A percentile compares a stretch with the other conserved stretches of the same genome.
phyloP scores from a whole-genome alignment of 768 basidiomycete genomes.

The Psilocybe cyanescens region DNA sequence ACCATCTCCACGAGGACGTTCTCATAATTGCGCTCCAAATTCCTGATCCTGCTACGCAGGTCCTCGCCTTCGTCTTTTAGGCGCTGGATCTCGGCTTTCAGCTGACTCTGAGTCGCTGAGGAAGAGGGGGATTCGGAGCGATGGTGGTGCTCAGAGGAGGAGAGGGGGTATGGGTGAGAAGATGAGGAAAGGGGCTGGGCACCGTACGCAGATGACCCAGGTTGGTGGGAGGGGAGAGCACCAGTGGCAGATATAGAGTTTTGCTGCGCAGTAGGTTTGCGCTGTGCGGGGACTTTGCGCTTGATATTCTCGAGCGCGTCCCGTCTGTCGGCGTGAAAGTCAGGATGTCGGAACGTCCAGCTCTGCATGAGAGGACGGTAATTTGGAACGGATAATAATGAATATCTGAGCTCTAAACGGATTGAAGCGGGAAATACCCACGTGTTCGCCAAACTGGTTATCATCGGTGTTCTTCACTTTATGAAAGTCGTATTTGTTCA shows the following conservation, averaged over 20 bases:
- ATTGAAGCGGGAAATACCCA: conserved; percentile 24
- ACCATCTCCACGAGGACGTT: conserved; percentile 40
- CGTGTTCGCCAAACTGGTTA: conserved; percentile 68
- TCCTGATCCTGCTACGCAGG: conserved; percentile 35
- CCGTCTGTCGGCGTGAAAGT: conserved; percentile 58
- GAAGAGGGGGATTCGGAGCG: conserved; percentile 5
- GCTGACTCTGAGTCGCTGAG: conserved; percentile 10
- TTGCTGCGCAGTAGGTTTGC: conserved; percentile 23
- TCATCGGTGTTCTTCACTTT: conserved; percentile 93
- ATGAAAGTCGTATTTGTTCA: conserved; percentile 98
- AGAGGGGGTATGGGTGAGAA: conserved; percentile 4
- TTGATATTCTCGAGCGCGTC: conserved; percentile 64
- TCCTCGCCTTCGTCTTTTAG: conserved; percentile 37
- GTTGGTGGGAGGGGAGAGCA: conserved; percentile 15
- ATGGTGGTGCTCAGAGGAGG: neutral
- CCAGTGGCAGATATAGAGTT: conserved; percentile 25
- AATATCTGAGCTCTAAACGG: neutral
- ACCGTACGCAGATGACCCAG: neutral
- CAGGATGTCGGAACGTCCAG: conserved; percentile 65
- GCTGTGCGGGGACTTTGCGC: conserved; percentile 59
- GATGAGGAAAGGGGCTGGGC: conserved; percentile 5
- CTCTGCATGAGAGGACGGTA: conserved; percentile 31
- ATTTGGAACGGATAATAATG: too few relatives aligned
- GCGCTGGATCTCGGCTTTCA: conserved; percentile 29
- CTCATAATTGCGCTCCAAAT: conserved; percentile 43